phyloP scores from a whole-genome alignment of 2,329 filamentous ascomycete species.

The Juglanconis juglandina region DNA sequence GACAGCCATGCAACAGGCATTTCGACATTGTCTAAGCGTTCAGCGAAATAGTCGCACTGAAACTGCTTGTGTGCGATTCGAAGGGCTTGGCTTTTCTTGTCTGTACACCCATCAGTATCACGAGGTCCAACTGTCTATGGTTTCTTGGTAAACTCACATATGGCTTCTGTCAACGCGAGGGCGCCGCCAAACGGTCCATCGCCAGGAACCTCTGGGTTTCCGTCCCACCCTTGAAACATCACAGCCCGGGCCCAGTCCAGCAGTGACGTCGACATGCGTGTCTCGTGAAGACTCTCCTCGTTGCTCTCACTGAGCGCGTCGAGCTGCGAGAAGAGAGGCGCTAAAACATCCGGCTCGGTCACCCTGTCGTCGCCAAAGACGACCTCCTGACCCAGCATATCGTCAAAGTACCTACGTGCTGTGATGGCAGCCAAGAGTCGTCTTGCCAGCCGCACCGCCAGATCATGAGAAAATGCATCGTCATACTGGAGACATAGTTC shows the following conservation, averaged over 20 bases:
- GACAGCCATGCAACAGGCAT: constrained; percentile 71
- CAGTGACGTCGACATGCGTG: constrained; percentile 52
- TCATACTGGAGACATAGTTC: constrained; percentile 58
- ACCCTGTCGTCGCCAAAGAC: constrained; percentile 29
- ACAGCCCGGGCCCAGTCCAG: constrained; percentile 73
- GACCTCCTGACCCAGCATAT: constrained; percentile 36
- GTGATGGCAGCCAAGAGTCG: constrained; percentile 57
- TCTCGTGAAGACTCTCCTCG: constrained; percentile 55
- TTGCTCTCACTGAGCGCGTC: constrained; percentile 46
- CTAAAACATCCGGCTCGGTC: constrained; percentile 41
- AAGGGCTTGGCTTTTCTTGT: constrained; percentile 60
- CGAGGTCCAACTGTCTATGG: not conserved
- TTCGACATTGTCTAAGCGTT: constrained; percentile 70
- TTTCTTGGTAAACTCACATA: constrained; percentile 56
- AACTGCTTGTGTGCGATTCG: constrained; percentile 69
- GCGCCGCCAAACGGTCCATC: constrained; percentile 74
- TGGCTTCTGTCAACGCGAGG: constrained; percentile 66
- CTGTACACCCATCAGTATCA: constrained; percentile 34
- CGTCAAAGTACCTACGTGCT: constrained; percentile 48
- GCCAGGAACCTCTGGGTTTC: constrained; percentile 64
- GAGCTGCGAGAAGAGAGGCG: constrained; percentile 49
- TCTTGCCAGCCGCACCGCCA: constrained; percentile 56
- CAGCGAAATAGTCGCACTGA: constrained; percentile 69
- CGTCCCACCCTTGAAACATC: constrained; percentile 78
- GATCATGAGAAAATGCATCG: constrained; percentile 59